Base-by-base conservation (phyloP, 1,139 yeast genomes). In the Lodderomyces beijingensis region DNA sequence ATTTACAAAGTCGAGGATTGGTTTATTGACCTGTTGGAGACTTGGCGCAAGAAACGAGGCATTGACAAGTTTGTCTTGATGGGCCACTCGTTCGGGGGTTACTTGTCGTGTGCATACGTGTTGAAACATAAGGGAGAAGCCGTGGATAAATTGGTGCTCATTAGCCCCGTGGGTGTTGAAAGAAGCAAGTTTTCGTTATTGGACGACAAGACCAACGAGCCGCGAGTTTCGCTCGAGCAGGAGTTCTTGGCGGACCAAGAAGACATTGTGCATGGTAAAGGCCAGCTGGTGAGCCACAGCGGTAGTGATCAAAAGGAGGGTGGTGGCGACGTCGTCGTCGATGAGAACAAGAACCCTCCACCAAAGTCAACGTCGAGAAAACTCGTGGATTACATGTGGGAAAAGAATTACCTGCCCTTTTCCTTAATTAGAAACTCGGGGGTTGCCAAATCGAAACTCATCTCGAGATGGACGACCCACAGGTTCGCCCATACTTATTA, bases 51-150 rank as follows among this genome's bases (percentile, higher is more conserved):
- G 25, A 63, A 61, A 19, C 68, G 83, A 28, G 64, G 68, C 0
- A 57, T 84, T 26, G 62, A 69, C 4, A 72, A 72, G 41, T 79
- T 91, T 47, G 77, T 84, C 18, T 56, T 91, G 16, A 70, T 91
- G 39, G 96, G 95, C 1, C 98, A 91, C 57, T 88, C 97, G 0
- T 77, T 88, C 48, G 98, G 98, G 13, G 97, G 96, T 0, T 88
- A 88, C 49, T 59, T 91, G 38, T 79, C 93, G 16, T 73, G 83
- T 40, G 78, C 85, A 8, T 91, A 91, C 54, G 79, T 91, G 5
- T 47, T 79, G 46, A 79, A 79, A 45, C 42, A 48, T 16, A 36
- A 59, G 24, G 42, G 52, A 14, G 55, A 52, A 27, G 42, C 65
- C 41, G 53, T 67, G 13, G 63, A 62, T 28, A 67, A 67, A 41